Base-by-base conservation (phyloP, 2,329 filamentous ascomycete species). In the Talaromyces sp. region DNA sequence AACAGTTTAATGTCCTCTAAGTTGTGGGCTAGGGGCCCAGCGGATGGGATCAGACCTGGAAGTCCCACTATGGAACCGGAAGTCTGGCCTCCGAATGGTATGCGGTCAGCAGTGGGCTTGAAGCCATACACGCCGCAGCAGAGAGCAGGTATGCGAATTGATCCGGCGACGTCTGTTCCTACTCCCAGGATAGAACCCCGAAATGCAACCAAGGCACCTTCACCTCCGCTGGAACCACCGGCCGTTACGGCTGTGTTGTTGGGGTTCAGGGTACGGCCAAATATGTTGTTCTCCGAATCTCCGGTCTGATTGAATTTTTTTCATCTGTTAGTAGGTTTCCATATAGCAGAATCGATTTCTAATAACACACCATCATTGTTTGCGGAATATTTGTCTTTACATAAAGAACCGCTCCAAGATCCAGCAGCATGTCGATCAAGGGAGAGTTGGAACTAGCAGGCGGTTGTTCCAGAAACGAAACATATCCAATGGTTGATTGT, bases 361-460 rank as follows among this genome's bases (percentile, higher is more conserved):
- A n/a, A 19, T n/a, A 43, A 43, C 86, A 83, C 8, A 60, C 88
- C 87, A 90, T 89, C 84, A 89, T 88, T 13, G 86, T 85, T 1
- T 86, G 88, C 0, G 84, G 83, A 3, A 85, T 79, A 69, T 84
- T 85, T 0, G 84, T 86, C 77, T 86, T 85, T 68, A 84, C 82
- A 70, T 84, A 85, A 66, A 84, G 78, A 27, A 86, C 78, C 15
- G 84, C 84, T 11, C 84, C 84, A n/a, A 67, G 49, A 17, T 58
- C 31, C 36, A 59, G 31, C 6, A 67, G 61, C 19, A 67, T 53
- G 15, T 59, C 19, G 22, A 61, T 49, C n/a, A 65, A 36, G 10
- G 64, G 7, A 17, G 64, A 47, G 31, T 65, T 62, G 4, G 17
- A 31, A 17, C 15, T 31, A 1, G 40, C 58, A 15, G 64, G 45